phyloP scores from a whole-genome alignment of 2,329 filamentous ascomycete species.

The Phialemonium atrogriseum region DNA sequence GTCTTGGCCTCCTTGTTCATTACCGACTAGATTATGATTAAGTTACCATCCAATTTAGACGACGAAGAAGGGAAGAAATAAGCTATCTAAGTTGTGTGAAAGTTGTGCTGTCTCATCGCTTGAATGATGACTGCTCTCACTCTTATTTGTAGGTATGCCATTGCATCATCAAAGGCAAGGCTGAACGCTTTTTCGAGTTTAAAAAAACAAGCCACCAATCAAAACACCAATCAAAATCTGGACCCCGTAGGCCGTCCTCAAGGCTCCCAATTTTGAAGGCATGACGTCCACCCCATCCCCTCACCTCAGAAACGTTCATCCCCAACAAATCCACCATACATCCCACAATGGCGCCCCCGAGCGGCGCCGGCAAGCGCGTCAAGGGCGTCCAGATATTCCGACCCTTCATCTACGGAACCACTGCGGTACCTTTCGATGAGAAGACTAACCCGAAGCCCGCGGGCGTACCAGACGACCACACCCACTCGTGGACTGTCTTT shows the following conservation, averaged over 20 bases:
- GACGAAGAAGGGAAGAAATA: no score
- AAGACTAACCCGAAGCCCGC: slow-evolving; percentile 68
- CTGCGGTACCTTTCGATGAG: slow-evolving; percentile 72
- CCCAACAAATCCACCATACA: slow-evolving; percentile 3
- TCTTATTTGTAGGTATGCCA: slow-evolving; percentile 8
- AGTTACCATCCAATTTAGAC: no score
- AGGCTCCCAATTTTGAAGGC: slow-evolving; percentile 7
- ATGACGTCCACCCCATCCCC: background rate
- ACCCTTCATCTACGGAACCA: slow-evolving; percentile 68
- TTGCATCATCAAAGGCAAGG: slow-evolving; percentile 4
- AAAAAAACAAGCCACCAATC: no score
- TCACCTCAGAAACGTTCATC: slow-evolving; percentile 1
- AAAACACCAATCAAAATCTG: no score
- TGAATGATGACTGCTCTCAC: no score
- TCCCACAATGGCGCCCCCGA: slow-evolving; percentile 48
- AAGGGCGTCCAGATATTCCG: slow-evolving; percentile 57
- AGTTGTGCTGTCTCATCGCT: no score
- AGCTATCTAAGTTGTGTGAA: no score
- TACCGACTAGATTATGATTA: no score
- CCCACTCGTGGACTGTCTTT: slow-evolving; percentile 93
- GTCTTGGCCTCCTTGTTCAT: no score
- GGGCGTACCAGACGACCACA: slow-evolving; percentile 79
- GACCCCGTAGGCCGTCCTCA: slow-evolving; percentile 11
- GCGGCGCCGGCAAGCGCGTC: slow-evolving; percentile 51
- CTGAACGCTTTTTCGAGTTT: slow-evolving; percentile 1